Evolutionary conservation across 1,284 basidiomycete genomes (phyloP), one percentile per base, ranked within the genome.

Genomic region (Papiliotrema nemorosa): DNA sequence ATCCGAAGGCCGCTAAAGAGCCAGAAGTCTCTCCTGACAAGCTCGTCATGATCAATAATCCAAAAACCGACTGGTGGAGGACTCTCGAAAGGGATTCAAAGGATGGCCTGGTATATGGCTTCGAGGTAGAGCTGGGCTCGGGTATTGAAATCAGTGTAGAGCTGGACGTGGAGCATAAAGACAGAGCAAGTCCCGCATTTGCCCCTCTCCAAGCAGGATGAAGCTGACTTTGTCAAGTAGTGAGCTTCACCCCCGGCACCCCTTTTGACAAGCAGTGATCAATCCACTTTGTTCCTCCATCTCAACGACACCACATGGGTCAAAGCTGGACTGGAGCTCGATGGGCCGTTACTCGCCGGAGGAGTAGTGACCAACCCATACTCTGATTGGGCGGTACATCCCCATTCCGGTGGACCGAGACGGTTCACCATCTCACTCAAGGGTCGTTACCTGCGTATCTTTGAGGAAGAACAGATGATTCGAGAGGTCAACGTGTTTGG

Each of bases 401-500:
- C 49, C 6, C 29, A 41, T 12, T 16, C 31, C 6, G 31, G 27
- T 21, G 29, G 26, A 4, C 49, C 49, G 14, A 37, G 21, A 26
- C 47, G 24, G 22, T 50, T 37, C 42, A 37, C 24, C 4, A 20
- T 50, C 41, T 4, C 24, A 10, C 26, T 37, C n/a, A 12, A 44
- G 7, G 42, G 22, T 22, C 31, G 35, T 16, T 34, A 26, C 6
- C 49, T 50, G 16, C 37, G n/a, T 25, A 21, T 50, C 22, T 44
- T 29, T 25, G 27, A 42, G 10, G 49, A 44, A 14, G 49, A 25
- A 4, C 10, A 43, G 14, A 37, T 50, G 34, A n/a, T 31, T 12
- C 24, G 49, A 3, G 49, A 50, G 34, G 49, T 50, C 22, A 50
- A 50, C 34, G 41, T 44, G 14, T 50, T 50, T 29, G 49, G 49